Conservation (phyloP, 495 filamentous ascomycete species). For the Annulohypoxylon maeteangense region DNA sequence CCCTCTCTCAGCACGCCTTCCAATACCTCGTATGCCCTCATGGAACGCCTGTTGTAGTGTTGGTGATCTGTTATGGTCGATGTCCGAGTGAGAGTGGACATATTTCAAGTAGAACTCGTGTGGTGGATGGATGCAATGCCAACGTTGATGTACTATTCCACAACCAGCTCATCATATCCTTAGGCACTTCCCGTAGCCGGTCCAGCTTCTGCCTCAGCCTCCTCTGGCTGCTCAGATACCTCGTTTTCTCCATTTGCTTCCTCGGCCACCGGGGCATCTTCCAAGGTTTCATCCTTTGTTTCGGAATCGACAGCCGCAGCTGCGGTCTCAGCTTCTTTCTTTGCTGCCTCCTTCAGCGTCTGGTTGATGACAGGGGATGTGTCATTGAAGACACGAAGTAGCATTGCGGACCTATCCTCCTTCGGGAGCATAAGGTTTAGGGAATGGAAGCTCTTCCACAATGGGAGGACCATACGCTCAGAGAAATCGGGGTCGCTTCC, state of each 20-base stretch:
- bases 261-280: constrained; percentile 30
- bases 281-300: constrained; percentile 33
- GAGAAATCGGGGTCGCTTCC: constrained; percentile 74
- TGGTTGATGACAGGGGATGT: constrained; percentile 74
- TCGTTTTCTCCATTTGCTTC: constrained; percentile 22
- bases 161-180: neutral
- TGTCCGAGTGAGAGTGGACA: neutral
- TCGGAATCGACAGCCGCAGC: constrained; percentile 41
- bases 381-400: constrained; percentile 90
- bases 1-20: neutral
- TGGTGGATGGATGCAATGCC: neutral
- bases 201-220: constrained; percentile 3
- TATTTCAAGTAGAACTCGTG: neutral
- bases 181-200: neutral
- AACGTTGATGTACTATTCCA: neutral
- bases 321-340: constrained; percentile 43
- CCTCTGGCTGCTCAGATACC: constrained; percentile 8
- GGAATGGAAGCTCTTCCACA: constrained; percentile 88
- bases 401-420: constrained; percentile 92
- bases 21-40: neutral
- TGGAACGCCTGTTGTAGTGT: neutral
- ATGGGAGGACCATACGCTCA: constrained; percentile 85
- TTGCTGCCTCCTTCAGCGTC: constrained; percentile 57
- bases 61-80: neutral
- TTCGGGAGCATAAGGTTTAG: constrained; percentile 97